phyloP scores from a whole-genome alignment of 305 asterid genomes.

The Fraxinus sp. region DNA sequence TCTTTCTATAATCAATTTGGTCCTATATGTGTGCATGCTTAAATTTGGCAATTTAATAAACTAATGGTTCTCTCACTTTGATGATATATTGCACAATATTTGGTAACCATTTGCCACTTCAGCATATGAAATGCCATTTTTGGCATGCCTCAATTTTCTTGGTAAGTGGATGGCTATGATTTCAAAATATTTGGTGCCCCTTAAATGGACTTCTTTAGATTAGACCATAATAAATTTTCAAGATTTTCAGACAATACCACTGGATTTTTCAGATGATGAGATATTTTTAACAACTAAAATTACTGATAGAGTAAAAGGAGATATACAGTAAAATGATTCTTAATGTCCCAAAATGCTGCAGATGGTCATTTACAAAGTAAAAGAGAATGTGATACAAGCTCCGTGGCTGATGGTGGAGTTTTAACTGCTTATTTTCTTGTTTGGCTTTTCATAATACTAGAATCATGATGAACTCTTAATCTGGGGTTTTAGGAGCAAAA shows the following conservation, averaged over 20 bases:
- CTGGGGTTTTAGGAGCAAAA: not conserved
- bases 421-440: not conserved
- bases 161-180: not conserved
- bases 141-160: not conserved
- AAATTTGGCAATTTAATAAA: not conserved
- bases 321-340: not conserved
- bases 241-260: not conserved
- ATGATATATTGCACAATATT: not conserved
- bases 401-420: not conserved
- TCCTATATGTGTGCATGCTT: not conserved
- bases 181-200: not conserved
- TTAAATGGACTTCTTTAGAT: not conserved
- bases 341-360: not conserved
- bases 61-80: not conserved
- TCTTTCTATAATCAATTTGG: not conserved
- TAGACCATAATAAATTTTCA: not conserved
- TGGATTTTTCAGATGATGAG: not conserved
- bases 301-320: not conserved
- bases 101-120: not conserved
- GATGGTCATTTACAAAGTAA: not conserved
- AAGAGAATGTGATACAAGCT: not conserved
- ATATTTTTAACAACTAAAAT: not conserved
- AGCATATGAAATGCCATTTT: not conserved
- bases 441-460: not conserved
- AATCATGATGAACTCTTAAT: not conserved